Percentiles rank a stretch among this genome's conserved stretches.
Evolutionary conservation across 2,329 filamentous ascomycete genomes (phyloP).

Genomic region (Alternaria sp.): DNA sequence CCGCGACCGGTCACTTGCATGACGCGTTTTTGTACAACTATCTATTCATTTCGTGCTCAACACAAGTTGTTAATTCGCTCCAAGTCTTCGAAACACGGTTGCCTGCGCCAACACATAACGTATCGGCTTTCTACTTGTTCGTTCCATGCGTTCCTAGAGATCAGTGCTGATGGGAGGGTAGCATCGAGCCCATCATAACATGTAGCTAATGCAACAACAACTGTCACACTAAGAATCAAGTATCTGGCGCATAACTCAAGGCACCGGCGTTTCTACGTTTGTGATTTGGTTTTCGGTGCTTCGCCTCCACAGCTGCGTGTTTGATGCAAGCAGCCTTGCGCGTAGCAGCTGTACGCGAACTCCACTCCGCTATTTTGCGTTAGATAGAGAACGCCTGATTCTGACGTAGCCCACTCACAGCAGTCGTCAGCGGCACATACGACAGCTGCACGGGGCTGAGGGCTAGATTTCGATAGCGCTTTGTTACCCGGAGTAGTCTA

Average conservation of each 20-base stretch:
- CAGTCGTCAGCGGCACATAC: too few species aligned
- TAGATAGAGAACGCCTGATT: background rate
- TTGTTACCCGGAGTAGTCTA: background rate
- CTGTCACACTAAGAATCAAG: background rate
- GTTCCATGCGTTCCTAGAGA: too few species aligned
- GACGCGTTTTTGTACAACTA: too few species aligned
- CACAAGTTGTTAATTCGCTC: too few species aligned
- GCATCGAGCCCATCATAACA: background rate
- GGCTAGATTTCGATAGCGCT: background rate
- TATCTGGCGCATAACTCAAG: background rate
- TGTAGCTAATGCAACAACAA: background rate
- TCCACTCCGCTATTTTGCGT: background rate
- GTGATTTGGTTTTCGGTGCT: background rate
- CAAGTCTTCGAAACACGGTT: too few species aligned
- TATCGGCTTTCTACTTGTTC: too few species aligned
- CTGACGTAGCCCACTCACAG: background rate
- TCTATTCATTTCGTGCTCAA: too few species aligned
- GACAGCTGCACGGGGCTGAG: too few species aligned
- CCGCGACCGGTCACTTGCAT: fast-evolving
- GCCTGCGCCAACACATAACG: too few species aligned
- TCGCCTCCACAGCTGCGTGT: background rate
- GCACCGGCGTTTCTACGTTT: background rate
- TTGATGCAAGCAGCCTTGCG: background rate
- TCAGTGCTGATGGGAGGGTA: too few species aligned
- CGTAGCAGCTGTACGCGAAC: background rate